Conservation (phyloP, 495 filamentous ascomycete species). For the Parmelia sp. region DNA sequence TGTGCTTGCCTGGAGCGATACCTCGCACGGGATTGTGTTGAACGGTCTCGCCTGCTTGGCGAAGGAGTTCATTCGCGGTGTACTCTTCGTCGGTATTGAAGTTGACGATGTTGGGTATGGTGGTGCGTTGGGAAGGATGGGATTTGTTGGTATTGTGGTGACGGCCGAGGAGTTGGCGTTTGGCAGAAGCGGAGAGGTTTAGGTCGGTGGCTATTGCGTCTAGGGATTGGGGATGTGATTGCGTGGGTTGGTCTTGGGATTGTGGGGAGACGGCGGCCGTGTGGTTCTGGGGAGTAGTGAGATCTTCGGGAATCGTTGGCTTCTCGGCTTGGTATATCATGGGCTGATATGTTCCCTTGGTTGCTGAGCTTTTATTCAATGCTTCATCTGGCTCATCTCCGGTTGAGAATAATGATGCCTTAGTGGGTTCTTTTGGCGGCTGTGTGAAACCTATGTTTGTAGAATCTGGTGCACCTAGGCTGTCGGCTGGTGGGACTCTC, state of each 20-base stretch:
- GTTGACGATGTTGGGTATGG: conserved; percentile 49
- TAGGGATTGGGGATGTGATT: conserved; percentile 42
- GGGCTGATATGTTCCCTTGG: conserved; percentile 41
- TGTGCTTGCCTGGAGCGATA: conserved; percentile 85
- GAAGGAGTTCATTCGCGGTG: conserved; percentile 61
- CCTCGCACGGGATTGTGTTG: conserved; percentile 76
- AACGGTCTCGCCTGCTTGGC: conserved; percentile 56
- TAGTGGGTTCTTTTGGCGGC: conserved; percentile 38
- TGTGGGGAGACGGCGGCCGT: not conserved
- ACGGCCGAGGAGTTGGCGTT: conserved; percentile 79
- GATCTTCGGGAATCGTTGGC: conserved; percentile 2
- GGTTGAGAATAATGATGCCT: conserved; percentile 59
- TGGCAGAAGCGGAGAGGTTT: conserved; percentile 63
- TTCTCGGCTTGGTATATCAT: conserved; percentile 40
- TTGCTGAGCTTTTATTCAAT: conserved; percentile 22
- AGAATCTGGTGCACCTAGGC: conserved; percentile 11
- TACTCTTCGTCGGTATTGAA: conserved; percentile 89
- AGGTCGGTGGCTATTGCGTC: conserved; percentile 62
- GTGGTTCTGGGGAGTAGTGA: not conserved
- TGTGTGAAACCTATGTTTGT: conserved; percentile 6
- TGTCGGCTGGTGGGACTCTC: conserved; percentile 32
- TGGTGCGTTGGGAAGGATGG: conserved; percentile 26
- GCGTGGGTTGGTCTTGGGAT: not conserved
- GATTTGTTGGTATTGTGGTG: conserved; percentile 25
- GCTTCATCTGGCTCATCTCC: conserved; percentile 27